Conservation (phyloP, 2,329 filamentous ascomycete species). For the Pseudocercospora musae region DNA sequence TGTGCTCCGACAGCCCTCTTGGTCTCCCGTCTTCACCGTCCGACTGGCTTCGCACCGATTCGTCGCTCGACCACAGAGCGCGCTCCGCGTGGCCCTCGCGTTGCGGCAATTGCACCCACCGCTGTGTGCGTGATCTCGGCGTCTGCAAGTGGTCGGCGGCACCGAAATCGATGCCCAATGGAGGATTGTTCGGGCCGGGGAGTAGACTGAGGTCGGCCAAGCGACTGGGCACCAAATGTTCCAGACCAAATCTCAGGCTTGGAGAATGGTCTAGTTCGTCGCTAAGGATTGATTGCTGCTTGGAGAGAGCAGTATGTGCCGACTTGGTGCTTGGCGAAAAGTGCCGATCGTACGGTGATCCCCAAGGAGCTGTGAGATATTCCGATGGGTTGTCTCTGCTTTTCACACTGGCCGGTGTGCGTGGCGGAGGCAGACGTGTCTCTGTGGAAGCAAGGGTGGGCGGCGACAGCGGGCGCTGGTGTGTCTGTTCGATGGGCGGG, state of each 20-base stretch:
- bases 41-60: conserved; percentile 58
- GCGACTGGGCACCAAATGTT: conserved; percentile 35
- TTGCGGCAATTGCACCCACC: conserved; percentile 34
- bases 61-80: conserved; percentile 81
- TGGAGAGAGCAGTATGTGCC: conserved; percentile 32
- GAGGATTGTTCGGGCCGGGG: conserved; percentile 12
- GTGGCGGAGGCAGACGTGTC: conserved; percentile 27
- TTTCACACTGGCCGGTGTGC: conserved; percentile 29
- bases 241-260: conserved; percentile 33
- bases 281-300: conserved; percentile 27
- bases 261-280: conserved; percentile 31
- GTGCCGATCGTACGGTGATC: conserved; percentile 71
- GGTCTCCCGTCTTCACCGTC: conserved; percentile 41
- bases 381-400: conserved; percentile 33
- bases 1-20: conserved; percentile 2
- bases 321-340: conserved; percentile 48
- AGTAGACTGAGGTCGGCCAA: conserved; percentile 25
- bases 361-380: conserved; percentile 75
- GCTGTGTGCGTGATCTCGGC: conserved; percentile 31
- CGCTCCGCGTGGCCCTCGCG: conserved; percentile 22
- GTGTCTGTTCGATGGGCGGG: conserved; percentile 4
- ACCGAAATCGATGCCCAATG: conserved; percentile 13
- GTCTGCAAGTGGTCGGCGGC: conserved; percentile 25
- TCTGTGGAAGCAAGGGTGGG: conserved; percentile 15
- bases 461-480: conserved; percentile 6